Evolutionary conservation across 192 early-diverging fungal species (phyloP).

Genomic region (Entomortierella beljakovae): DNA sequence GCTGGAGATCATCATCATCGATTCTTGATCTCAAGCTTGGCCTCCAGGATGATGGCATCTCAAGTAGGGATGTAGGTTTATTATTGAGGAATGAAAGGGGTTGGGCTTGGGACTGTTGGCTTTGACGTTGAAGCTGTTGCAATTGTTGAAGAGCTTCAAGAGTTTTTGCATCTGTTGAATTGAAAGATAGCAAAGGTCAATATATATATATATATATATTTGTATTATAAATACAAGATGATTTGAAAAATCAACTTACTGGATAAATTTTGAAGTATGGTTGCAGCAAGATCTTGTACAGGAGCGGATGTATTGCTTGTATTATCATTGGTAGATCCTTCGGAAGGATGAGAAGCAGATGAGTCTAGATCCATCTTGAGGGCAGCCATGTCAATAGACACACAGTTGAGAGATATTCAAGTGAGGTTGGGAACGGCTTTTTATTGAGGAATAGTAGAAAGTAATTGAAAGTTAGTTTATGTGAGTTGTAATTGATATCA

Average conservation of each 20-base stretch:
- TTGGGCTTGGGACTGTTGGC: constrained; percentile 4
- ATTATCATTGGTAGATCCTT: background rate
- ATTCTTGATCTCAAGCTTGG: background rate
- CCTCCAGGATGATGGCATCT: constrained; percentile 9
- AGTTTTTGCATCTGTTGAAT: constrained; percentile 13
- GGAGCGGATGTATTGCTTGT: background rate
- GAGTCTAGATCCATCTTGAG: constrained; percentile 26
- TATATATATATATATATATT: background rate
- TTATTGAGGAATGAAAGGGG: background rate
- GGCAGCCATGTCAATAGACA: constrained; percentile 9
- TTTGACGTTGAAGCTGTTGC: constrained; percentile 12
- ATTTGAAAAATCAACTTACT: constrained; percentile 11
- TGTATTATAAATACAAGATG: background rate
- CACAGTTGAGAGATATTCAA: background rate
- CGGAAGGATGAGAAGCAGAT: background rate
- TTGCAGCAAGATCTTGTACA: constrained; percentile 12
- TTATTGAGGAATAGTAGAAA: background rate
- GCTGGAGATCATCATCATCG: constrained; percentile 43
- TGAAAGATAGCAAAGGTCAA: background rate
- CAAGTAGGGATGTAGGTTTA: background rate
- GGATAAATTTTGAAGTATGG: constrained; percentile 34
- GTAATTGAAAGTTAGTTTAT: background rate
- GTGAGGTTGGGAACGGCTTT: background rate
- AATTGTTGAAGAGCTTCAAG: constrained; percentile 23
- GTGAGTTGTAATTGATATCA: no score